phyloP scores from a whole-genome alignment of 208 protist genomes.

The Tetramitus jugosus region DNA sequence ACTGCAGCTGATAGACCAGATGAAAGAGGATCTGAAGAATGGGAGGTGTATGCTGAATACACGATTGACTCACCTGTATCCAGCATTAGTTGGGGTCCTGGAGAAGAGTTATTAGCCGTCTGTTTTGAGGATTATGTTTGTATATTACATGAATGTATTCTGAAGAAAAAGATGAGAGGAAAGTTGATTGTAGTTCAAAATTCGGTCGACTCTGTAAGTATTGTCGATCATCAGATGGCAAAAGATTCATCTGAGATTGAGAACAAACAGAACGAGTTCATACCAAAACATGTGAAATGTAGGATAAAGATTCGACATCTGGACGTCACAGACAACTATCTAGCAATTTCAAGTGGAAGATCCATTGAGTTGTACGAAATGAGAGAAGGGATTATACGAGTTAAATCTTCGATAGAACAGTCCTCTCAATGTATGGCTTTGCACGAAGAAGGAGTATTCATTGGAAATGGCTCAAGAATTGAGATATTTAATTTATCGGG shows the following conservation, averaged over 20 bases:
- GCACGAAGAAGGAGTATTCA: conserved; percentile 67
- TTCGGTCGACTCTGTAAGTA: not conserved
- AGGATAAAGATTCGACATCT: conserved; percentile 2
- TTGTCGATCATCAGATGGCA: not conserved
- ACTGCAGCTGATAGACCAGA: too few relatives aligned
- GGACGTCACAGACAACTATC: not conserved
- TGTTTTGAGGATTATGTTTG: not conserved
- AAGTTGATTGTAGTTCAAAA: not conserved
- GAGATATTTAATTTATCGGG: conserved; percentile 65
- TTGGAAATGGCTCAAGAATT: conserved; percentile 61
- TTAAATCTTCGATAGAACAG: not conserved
- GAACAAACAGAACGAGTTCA: not conserved
- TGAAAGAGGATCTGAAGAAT: conserved; percentile 13
- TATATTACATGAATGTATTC: conserved; percentile 12
- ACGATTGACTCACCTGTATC: not conserved
- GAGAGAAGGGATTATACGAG: conserved; percentile 35
- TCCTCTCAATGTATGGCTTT: conserved; percentile 61
- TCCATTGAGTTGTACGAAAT: conserved; percentile 17
- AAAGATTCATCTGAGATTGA: not conserved
- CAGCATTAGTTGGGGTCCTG: not conserved
- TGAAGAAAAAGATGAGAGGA: not conserved
- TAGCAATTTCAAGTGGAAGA: not conserved
- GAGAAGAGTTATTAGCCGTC: not conserved
- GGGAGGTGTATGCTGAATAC: conserved; percentile 13
- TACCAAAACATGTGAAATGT: not conserved